Evolutionary conservation across 192 early-diverging fungal species (phyloP).

Genomic region (Backusella circina): DNA sequence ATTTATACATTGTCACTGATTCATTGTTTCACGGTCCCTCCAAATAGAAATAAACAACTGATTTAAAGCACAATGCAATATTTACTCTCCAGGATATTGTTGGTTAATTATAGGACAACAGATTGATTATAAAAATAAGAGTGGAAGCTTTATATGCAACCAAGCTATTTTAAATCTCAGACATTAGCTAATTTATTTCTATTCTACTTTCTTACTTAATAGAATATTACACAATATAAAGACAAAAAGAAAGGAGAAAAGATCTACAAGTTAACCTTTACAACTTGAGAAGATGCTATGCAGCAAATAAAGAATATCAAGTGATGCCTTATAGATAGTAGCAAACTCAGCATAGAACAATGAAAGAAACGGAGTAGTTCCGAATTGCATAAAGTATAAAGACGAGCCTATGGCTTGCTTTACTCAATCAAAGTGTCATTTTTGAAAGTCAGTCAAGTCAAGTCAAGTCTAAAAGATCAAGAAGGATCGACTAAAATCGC

Average conservation of each 20-base stretch:
- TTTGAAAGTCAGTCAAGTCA: conserved; percentile 15
- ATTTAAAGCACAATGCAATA: not conserved
- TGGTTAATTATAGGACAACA: not conserved
- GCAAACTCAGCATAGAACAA: not conserved
- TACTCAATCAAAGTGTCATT: not conserved
- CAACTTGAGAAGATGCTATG: not conserved
- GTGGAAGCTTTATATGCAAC: not conserved
- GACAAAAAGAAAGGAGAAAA: not conserved
- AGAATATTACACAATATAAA: not conserved
- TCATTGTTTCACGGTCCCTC: not conserved
- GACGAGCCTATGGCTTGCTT: not conserved
- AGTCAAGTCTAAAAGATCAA: conserved; percentile 13
- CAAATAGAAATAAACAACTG: not conserved
- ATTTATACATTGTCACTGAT: not conserved
- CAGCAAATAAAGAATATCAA: not conserved
- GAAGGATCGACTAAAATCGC: not conserved
- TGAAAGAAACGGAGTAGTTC: not conserved
- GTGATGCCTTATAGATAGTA: not conserved
- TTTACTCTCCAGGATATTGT: not conserved
- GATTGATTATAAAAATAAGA: not conserved
- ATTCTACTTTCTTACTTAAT: not conserved
- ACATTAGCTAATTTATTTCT: not conserved
- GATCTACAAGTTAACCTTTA: not conserved
- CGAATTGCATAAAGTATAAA: not conserved
- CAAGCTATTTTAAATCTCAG: not conserved